phyloP scores from a whole-genome alignment of 495 filamentous ascomycete species.

The Filosporella fistucella region DNA sequence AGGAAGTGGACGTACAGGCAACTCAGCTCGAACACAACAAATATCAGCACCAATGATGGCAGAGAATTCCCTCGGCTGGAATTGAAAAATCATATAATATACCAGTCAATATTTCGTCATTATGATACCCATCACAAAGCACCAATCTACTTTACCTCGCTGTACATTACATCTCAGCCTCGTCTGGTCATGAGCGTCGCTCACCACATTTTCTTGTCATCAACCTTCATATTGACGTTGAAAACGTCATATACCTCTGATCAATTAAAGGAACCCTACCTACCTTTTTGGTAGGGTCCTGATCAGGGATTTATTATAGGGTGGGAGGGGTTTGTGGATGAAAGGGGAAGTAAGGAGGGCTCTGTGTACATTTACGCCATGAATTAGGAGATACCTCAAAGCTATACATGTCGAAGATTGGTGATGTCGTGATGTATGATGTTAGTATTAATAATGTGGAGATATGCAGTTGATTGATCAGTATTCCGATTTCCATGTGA shows the following conservation, averaged over 20 bases:
- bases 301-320: constrained; percentile 22
- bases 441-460: background rate
- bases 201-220: constrained; percentile 21
- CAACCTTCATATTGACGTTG: constrained; percentile 22
- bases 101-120: constrained; percentile 6
- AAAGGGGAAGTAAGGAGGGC: background rate
- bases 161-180: constrained; percentile 16
- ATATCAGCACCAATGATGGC: constrained; percentile 87
- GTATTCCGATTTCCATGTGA: too few relatives aligned
- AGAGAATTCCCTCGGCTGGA: constrained; percentile 98
- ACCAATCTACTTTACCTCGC: constrained; percentile 3
- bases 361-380: constrained; percentile 21
- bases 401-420: background rate
- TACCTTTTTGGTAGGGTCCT: constrained; percentile 20
- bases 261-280: constrained; percentile 13
- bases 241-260: constrained; percentile 21
- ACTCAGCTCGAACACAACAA: constrained; percentile 65
- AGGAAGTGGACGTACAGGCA: constrained; percentile 65
- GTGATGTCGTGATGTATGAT: background rate
- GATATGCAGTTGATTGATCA: background rate
- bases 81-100: constrained; percentile 48
- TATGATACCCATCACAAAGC: constrained; percentile 16
- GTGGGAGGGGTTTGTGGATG: constrained; percentile 5
- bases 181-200: constrained; percentile 4
- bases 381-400: constrained; percentile 14